Evolutionary conservation across 2,329 filamentous ascomycete species (phyloP), one percentile per base, ranked within the genome.

Genomic region (Colletotrichum noveboracense): DNA sequence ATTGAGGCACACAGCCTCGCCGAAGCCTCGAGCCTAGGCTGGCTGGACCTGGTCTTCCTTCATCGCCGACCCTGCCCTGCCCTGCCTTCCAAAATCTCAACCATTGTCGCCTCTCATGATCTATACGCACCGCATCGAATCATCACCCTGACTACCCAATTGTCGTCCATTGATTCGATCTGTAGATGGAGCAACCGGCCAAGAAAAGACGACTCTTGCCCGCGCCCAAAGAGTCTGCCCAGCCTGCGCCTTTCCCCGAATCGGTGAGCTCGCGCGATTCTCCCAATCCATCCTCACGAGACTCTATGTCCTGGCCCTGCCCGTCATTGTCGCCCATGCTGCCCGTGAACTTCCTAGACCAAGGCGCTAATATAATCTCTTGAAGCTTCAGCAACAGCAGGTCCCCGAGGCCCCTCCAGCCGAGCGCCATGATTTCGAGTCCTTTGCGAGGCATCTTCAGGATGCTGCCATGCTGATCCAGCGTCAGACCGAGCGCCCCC

Each of bases 381-480:
- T 65, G n/a, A 56, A 81, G 66, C 81, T 81, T 71, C 83, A 84
- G 70, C 81, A 84, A 30, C 82, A 82, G 82, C 77, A 85, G 79
- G 79, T 81, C 78, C 81, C 86, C 83, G 86, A 88, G 83, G 80
- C 83, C 71, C 82, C 85, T 79, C 82, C 81, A 79, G 81, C 83
- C 71, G 88, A 91, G 79, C 88, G 90, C 78, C 88, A 91, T 83
- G 91, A 93, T 79, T 93, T 93, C 83, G 92, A 93, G 83, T 89
- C 90, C 69, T 93, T 93, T 81, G 92, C 91, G 75, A 89, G 91
- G 62, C 92, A 93, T 84, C 88, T 93, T 60, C 92, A 93, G 81
- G 92, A 93, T 88, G 92, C 91, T 66, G 91, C 92, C 78, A 92
- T 93, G 89, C 86, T 92, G 79, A 92, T 93, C 78, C 91, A 92